Conservation (phyloP, 2,329 filamentous ascomycete genomes). For the Lecanicillium sp. region DNA sequence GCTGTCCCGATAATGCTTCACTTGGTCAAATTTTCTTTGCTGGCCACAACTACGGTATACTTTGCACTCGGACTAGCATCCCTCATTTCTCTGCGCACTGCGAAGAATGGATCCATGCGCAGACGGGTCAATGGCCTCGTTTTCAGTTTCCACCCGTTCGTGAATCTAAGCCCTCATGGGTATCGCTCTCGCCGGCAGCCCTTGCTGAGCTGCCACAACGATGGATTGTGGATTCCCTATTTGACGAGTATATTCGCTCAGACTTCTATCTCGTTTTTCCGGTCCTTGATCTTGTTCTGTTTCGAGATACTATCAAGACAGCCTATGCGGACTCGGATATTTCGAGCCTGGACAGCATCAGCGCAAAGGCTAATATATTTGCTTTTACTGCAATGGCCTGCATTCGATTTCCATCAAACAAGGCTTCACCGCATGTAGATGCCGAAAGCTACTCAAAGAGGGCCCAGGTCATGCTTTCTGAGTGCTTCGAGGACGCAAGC, state of each 20-base stretch:
- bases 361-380: conserved; percentile 37
- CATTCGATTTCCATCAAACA: conserved; percentile 13
- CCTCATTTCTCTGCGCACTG: conserved; percentile 40
- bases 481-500: conserved; percentile 33
- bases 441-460: conserved; percentile 30
- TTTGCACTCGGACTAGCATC: conserved; percentile 38
- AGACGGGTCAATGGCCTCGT: conserved; percentile 26
- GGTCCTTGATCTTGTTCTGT: conserved; percentile 36
- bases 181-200: conserved; percentile 10
- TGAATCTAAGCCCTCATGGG: not conserved
- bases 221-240: conserved; percentile 17
- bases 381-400: conserved; percentile 34
- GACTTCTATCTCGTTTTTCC: conserved; percentile 39
- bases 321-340: conserved; percentile 29
- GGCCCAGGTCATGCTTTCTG: conserved; percentile 32
- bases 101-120: conserved; percentile 37
- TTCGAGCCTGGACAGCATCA: conserved; percentile 18
- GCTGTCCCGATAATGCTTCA: no score
- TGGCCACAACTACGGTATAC: conserved; percentile 35
- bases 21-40: conserved; percentile 23
- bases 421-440: conserved; percentile 21
- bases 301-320: conserved; percentile 31
- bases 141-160: conserved; percentile 12
- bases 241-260: conserved; percentile 16
- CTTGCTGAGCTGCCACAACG: conserved; percentile 25